These are phyloP conservation scores for Cryphonectria parasitica DNA, from an alignment of 2,329 filamentous ascomycete species.

Conservation along the genomic window DNA sequence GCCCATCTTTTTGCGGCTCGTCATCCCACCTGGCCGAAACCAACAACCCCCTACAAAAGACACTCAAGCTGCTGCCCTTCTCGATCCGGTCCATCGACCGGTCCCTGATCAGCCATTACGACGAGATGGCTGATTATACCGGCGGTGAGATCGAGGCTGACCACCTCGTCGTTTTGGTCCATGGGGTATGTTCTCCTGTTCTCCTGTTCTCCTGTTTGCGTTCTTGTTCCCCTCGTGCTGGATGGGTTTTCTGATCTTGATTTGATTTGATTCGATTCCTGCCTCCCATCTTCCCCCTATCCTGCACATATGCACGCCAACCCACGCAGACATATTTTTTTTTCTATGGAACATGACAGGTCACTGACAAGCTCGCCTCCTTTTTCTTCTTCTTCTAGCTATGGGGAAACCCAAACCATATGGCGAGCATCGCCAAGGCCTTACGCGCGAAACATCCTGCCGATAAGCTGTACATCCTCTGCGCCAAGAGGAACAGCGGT, in stretches of 20 bases:
- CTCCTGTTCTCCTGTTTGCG: neutral
- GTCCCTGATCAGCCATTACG: slow-evolving; percentile 38
- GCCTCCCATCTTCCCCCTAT: neutral
- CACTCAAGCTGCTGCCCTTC: slow-evolving; percentile 31
- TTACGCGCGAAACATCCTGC: slow-evolving; percentile 64
- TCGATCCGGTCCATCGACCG: slow-evolving; percentile 41
- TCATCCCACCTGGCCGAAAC: slow-evolving; percentile 4
- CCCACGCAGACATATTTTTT: neutral
- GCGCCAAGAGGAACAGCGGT: slow-evolving; percentile 73
- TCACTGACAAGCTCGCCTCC: neutral
- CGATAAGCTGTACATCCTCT: slow-evolving; percentile 70
- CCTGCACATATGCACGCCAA: neutral
- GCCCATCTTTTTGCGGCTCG: slow-evolving; percentile 14
- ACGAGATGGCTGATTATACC: slow-evolving; percentile 48
- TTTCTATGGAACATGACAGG: neutral
- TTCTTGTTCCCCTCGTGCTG: neutral
- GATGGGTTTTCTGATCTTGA: neutral
- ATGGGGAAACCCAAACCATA: slow-evolving; percentile 79
- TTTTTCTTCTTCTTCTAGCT: slow-evolving; percentile 48
- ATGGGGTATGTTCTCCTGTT: slow-evolving; percentile 61
- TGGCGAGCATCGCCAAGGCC: slow-evolving; percentile 68
- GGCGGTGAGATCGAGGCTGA: slow-evolving; percentile 60
- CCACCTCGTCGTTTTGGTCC: slow-evolving; percentile 78
- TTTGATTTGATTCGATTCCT: neutral
- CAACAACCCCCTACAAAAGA: slow-evolving; percentile 30